These are phyloP conservation scores for Geranium brycei DNA, from an alignment of 345 rosid genomes.

Conservation along the genomic window DNA sequence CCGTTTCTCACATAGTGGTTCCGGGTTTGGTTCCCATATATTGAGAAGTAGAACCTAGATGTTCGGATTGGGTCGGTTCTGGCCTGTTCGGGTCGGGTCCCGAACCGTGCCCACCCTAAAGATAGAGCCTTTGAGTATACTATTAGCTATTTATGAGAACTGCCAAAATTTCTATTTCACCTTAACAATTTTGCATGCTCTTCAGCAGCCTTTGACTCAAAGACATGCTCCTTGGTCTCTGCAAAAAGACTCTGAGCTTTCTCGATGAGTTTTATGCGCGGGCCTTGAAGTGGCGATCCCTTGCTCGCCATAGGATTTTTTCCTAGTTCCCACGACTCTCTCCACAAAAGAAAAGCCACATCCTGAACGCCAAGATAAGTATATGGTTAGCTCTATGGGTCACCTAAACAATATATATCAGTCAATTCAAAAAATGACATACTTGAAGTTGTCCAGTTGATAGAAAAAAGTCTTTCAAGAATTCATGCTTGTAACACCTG, in stretches of 20 bases:
- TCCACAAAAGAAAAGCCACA: slow-evolving; percentile 91
- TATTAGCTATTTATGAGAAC: neutral
- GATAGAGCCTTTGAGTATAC: neutral
- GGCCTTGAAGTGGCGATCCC: slow-evolving; percentile 91
- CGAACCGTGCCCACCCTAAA: too few species aligned
- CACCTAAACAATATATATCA: too few species aligned
- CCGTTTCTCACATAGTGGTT: too few species aligned
- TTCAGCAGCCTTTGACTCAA: slow-evolving; percentile 95
- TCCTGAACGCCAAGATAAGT: slow-evolving; percentile 33
- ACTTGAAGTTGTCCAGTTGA: slow-evolving; percentile 89
- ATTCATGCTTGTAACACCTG: slow-evolving; percentile 81
- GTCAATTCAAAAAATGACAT: slow-evolving; percentile 12
- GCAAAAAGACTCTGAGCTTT: slow-evolving; percentile 61
- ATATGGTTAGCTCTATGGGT: too few species aligned
- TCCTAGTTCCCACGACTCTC: slow-evolving; percentile 86
- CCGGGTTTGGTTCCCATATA: too few species aligned
- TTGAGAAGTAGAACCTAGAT: too few species aligned
- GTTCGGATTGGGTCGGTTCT: too few species aligned
- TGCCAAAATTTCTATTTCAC: slow-evolving; percentile 20
- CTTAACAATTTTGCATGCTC: slow-evolving; percentile 90
- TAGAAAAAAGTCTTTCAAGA: slow-evolving; percentile 87
- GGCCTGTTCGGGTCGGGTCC: too few species aligned
- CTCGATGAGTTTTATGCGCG: slow-evolving; percentile 87
- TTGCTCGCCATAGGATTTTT: slow-evolving; percentile 94
- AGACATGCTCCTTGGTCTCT: slow-evolving; percentile 83